Base-by-base conservation (phyloP, 1,139 yeast species). In the Zygoascus sp. region DNA sequence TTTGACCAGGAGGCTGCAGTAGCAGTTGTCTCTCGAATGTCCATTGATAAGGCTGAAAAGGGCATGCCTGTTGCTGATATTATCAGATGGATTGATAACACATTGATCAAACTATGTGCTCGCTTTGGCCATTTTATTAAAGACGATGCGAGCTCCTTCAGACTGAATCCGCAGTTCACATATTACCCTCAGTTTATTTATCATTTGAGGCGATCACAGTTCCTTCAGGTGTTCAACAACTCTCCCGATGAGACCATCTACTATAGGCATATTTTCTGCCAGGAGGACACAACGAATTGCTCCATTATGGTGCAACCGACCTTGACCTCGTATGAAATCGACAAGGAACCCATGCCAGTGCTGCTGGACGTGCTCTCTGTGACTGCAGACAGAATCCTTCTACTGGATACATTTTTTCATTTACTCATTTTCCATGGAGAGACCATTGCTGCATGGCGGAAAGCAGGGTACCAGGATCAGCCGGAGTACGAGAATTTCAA, bases 161-260 rank as follows among this genome's bases (percentile, higher is more conserved):
- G 84, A 61, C 69, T 88, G 48, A 75, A 87, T 0, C 79, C 80
- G 44, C 75, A 80, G 51, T 86, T 81, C 62, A 80, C 90, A 20
- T 69, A 86, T 64, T 73, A 81, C 49, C 92, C 92, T 1, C 92
- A 83, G 59, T 84, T 83, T 61, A 68, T 83, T 60, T 84, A 77
- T 64, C 89, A 83, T 63, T 69, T 84, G 55, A 70, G 90, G 59
- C 70, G 92, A 49, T 80, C 88, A 1, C 84, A 78, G 46, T 79
- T 83, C 56, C 70, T 83, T 27, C 81, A 79, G 58, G 81, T 83
- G 25, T 84, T 84, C 66, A 81, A 81, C 62, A 80, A 79, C 57
- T 83, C 92, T 0, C 94, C 94, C 0, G 94, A 84, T 65, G 94
- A 84, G 63, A 81, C 89, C 1, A 74, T 81, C 32, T 84, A 75